Conservation (phyloP, 169 alveolate species). For the Cryptosporidium felis region DNA sequence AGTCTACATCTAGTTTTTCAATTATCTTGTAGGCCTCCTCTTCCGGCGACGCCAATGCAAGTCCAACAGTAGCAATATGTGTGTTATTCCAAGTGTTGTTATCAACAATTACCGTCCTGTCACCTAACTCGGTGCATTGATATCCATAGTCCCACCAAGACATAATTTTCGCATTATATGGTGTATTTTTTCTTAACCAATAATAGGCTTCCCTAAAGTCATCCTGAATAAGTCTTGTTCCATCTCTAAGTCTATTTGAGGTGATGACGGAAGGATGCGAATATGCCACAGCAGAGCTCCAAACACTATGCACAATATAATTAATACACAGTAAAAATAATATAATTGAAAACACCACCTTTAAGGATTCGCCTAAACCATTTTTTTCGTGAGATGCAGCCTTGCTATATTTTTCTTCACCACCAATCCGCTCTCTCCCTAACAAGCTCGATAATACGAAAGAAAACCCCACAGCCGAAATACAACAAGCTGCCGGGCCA, state of each 20-base stretch:
- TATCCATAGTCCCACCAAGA: constrained; percentile 99
- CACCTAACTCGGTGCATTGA: constrained; percentile 94
- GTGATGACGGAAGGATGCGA: constrained; percentile 91
- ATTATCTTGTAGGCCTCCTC: constrained; percentile 91
- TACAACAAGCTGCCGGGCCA: constrained; percentile 92
- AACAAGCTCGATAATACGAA: constrained; percentile 80
- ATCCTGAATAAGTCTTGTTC: constrained; percentile 92
- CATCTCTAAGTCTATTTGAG: constrained; percentile 83
- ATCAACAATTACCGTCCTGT: constrained; percentile 96
- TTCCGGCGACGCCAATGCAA: constrained; percentile 93
- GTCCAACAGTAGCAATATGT: constrained; percentile 97
- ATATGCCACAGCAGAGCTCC: constrained; percentile 92
- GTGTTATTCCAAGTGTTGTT: constrained; percentile 98
- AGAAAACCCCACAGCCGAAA: constrained; percentile 93
- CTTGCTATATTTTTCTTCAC: constrained; percentile 12
- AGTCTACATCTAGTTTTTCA: constrained; percentile 92
- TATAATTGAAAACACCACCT: neutral
- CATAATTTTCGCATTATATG: constrained; percentile 90
- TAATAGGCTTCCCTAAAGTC: constrained; percentile 98
- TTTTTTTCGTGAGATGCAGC: constrained; percentile 40
- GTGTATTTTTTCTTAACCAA: constrained; percentile 96
- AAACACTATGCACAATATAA: constrained; percentile 88
- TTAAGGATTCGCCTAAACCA: neutral
- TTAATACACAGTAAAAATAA: constrained; percentile 74
- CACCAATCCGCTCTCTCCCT: constrained; percentile 37